Conservation (phyloP, 116 monocot genomes). For the Trichopus zeylanicus region DNA sequence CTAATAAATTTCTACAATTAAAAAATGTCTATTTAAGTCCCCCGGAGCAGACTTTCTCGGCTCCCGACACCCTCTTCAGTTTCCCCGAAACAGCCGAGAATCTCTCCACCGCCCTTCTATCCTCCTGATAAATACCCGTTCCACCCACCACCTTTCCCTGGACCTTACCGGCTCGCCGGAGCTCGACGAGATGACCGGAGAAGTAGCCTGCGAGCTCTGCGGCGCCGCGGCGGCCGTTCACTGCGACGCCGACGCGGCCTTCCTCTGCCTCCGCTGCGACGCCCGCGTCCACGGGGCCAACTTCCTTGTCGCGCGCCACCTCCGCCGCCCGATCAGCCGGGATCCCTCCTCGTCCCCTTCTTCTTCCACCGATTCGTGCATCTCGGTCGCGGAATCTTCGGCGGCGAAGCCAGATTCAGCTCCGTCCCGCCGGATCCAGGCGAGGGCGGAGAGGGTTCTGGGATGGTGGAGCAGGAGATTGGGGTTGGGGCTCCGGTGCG, state of each 20-base stretch:
- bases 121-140: too few relatives aligned
- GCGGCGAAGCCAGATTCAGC: background rate
- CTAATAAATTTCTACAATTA: background rate
- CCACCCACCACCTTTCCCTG: too few relatives aligned
- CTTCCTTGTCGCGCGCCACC: conserved; percentile 38
- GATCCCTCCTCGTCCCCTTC: background rate
- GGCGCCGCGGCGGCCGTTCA: conserved; percentile 11
- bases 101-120: too few relatives aligned
- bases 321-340: background rate
- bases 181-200: background rate
- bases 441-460: conserved; percentile 15
- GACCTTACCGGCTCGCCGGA: too few relatives aligned
- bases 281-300: conserved; percentile 25
- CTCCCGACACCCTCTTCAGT: background rate
- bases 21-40: background rate
- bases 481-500: conserved; percentile 9
- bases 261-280: conserved; percentile 41
- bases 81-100: background rate
- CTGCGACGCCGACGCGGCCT: conserved; percentile 36
- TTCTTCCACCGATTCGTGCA: background rate
- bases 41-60: background rate
- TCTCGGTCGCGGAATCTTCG: background rate
- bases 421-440: background rate
- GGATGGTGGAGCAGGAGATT: conserved; percentile 14
- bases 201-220: conserved; percentile 20